A percentile compares a stretch with the other conserved stretches of the same genome.
Conservation (phyloP, 495 filamentous ascomycete species). For the Articulospora tetracladia region DNA sequence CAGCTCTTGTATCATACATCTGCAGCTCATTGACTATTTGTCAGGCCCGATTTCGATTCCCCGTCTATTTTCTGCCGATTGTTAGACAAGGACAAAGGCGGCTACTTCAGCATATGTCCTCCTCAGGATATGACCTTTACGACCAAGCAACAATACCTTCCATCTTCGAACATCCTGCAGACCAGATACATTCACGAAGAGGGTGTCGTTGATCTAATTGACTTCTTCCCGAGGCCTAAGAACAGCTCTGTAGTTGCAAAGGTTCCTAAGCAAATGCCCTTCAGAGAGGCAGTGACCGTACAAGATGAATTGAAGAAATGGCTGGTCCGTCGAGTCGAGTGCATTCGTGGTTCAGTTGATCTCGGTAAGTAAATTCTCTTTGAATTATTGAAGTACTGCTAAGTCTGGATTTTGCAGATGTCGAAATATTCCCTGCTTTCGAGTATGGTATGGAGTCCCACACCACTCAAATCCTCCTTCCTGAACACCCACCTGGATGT, state of each 20-base stretch:
- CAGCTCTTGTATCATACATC: background rate
- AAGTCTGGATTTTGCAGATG: conserved; percentile 28
- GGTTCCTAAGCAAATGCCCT: conserved; percentile 41
- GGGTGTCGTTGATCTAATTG: conserved; percentile 64
- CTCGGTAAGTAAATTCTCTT: conserved; percentile 32
- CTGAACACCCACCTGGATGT: conserved; percentile 29
- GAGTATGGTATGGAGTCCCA: conserved; percentile 61
- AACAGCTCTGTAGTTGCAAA: conserved; percentile 24
- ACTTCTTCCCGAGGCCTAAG: conserved; percentile 67
- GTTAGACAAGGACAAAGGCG: conserved; percentile 67
- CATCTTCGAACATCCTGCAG: conserved; percentile 66
- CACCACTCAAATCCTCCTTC: conserved; percentile 42
- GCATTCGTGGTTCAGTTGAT: conserved; percentile 57
- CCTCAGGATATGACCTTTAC: conserved; percentile 42
- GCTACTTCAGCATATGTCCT: conserved; percentile 61
- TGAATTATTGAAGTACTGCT: background rate
- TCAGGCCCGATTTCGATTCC: conserved; percentile 64
- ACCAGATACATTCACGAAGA: conserved; percentile 68
- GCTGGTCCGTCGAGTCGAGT: conserved; percentile 66
- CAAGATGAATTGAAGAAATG: conserved; percentile 53
- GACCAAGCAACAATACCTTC: conserved; percentile 68
- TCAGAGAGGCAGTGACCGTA: conserved; percentile 44
- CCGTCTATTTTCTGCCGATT: conserved; percentile 64
- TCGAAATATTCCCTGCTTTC: conserved; percentile 68
- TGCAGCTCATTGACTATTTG: background rate